These are phyloP conservation scores for Epichloe hybrida DNA, from an alignment of 2,329 filamentous ascomycete genomes.

Conservation along the genomic window DNA sequence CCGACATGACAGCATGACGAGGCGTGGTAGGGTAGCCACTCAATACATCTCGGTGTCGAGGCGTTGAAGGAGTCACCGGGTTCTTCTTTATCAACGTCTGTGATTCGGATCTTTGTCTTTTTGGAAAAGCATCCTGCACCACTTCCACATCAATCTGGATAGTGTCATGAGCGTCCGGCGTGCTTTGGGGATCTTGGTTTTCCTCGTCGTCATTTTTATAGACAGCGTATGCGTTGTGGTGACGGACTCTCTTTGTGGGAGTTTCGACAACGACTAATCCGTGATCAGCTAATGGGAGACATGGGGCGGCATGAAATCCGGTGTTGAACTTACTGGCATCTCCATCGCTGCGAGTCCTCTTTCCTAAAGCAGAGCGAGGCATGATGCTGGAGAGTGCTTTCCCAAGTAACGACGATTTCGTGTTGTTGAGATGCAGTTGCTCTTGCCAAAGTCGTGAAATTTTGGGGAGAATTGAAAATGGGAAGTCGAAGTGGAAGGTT, in stretches of 20 bases:
- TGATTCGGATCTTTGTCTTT: conserved; percentile 16
- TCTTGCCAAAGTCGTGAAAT: background rate
- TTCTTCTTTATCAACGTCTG: conserved; percentile 25
- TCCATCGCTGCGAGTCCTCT: conserved; percentile 19
- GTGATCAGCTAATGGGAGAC: conserved; percentile 1
- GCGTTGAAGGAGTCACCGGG: conserved; percentile 57
- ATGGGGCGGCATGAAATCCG: background rate
- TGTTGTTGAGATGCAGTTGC: conserved; percentile 3
- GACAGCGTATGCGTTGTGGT: conserved; percentile 24
- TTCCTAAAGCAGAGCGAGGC: conserved; percentile 20
- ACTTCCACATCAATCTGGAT: conserved; percentile 31
- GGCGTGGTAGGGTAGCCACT: conserved; percentile 63
- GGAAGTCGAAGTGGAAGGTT: conserved; percentile 2
- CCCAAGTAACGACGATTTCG: conserved; percentile 2
- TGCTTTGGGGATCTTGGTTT: conserved; percentile 38
- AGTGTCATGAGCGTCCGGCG: conserved; percentile 17
- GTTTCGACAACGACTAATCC: conserved; percentile 15
- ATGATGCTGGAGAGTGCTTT: conserved; percentile 12
- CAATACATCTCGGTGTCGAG: conserved; percentile 67
- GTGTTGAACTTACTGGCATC: conserved; percentile 16
- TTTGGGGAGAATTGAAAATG: background rate
- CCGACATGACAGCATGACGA: conserved; percentile 67
- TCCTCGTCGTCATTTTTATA: conserved; percentile 47
- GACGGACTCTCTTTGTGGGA: conserved; percentile 34
- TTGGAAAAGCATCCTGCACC: conserved; percentile 18